Percentiles rank a stretch among this genome's conserved stretches.
phyloP scores from a whole-genome alignment of 1,284 basidiomycete species.

The Trametes sp. region DNA sequence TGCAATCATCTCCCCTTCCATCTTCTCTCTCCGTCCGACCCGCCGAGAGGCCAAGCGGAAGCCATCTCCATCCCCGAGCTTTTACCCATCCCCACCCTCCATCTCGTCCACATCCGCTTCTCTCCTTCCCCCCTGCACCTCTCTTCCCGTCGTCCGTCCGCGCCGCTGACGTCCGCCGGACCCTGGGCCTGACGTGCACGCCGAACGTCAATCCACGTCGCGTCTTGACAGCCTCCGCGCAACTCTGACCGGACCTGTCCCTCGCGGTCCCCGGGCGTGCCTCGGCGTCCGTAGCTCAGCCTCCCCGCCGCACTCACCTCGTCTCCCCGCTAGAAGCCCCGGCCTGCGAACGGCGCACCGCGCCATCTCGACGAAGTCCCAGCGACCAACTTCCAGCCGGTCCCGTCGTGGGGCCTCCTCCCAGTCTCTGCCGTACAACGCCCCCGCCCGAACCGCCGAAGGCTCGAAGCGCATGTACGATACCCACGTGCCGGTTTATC shows the following conservation, averaged over 20 bases:
- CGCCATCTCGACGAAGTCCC: conserved; percentile 10
- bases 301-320: background rate
- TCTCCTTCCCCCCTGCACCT: background rate
- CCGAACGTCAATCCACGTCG: background rate
- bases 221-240: background rate
- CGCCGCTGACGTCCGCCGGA: background rate
- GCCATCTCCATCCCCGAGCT: background rate
- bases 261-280: background rate
- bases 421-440: background rate
- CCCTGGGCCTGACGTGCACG: background rate
- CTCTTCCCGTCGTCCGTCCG: background rate
- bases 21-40: background rate
- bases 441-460: background rate
- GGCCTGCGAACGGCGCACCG: conserved; percentile 6
- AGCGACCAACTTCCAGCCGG: conserved; percentile 1
- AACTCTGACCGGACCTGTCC: background rate
- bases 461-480: too few relatives aligned
- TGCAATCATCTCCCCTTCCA: background rate
- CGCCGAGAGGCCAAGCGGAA: conserved; percentile 11
- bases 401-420: background rate
- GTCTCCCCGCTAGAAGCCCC: background rate
- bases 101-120: conserved; percentile 2
- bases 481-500: conserved; percentile 2
- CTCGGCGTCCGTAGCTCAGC: background rate
- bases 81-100: conserved; percentile 6